Conservation (phyloP, 2,329 filamentous ascomycete species). For the Aspergillus sp. region DNA sequence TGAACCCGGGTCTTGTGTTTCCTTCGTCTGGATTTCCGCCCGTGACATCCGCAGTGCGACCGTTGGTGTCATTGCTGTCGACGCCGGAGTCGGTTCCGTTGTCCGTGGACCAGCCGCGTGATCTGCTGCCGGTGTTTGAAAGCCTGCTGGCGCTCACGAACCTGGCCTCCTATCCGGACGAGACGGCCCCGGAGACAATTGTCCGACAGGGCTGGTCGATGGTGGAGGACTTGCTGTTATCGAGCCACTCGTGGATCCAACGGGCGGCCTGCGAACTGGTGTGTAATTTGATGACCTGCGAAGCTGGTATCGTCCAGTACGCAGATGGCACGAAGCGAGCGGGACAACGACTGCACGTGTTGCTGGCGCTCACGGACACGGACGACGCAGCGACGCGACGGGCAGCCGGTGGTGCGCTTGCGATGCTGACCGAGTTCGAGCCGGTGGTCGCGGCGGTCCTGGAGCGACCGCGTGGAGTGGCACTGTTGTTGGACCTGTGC, state of each 20-base stretch:
- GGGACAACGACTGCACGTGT: slow-evolving; percentile 66
- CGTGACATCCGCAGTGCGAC: slow-evolving; percentile 69
- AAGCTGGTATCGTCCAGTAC: slow-evolving; percentile 39
- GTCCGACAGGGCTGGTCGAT: slow-evolving; percentile 65
- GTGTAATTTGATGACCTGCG: slow-evolving; percentile 64
- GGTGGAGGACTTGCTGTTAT: slow-evolving; percentile 76
- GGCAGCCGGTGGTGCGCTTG: slow-evolving; percentile 81
- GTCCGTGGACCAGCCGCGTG: slow-evolving; percentile 48
- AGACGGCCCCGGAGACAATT: slow-evolving; percentile 55
- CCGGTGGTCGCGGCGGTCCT: slow-evolving; percentile 63
- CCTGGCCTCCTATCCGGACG: slow-evolving; percentile 58
- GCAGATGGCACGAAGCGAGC: slow-evolving; percentile 55
- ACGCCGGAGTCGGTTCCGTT: slow-evolving; percentile 52
- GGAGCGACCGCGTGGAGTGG: slow-evolving; percentile 61
- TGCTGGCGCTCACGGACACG: slow-evolving; percentile 79
- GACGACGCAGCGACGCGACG: slow-evolving; percentile 71
- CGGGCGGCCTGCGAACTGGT: slow-evolving; percentile 81
- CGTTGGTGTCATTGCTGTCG: slow-evolving; percentile 65
- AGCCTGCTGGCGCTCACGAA: slow-evolving; percentile 88
- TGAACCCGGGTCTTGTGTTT: slow-evolving; percentile 77
- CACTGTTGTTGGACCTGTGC: slow-evolving; percentile 73
- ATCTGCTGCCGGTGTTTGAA: slow-evolving; percentile 85
- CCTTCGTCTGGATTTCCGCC: slow-evolving; percentile 65
- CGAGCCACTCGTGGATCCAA: slow-evolving; percentile 64
- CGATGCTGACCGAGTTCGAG: slow-evolving; percentile 72